Base-by-base conservation (phyloP, 305 asterid genomes). In the Monarda citriodora region DNA sequence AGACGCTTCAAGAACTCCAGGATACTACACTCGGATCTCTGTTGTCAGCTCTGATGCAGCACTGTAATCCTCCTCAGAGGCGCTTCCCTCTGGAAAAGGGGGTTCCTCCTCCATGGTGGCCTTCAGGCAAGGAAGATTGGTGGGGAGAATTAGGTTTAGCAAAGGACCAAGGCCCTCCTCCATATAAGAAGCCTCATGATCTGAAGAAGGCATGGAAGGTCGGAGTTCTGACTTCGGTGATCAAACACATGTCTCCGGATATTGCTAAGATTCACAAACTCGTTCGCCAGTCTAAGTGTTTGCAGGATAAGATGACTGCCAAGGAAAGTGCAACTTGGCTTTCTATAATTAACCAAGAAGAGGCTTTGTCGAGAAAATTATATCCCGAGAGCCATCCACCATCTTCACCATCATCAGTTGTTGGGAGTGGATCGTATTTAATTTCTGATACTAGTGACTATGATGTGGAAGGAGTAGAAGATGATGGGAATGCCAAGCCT, bases 231-330 rank as follows among this genome's bases (percentile, higher is more conserved):
- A 82, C 85, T 0, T 84, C 93, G 0, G 86, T 85, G 49, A 85
- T 85, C 76, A 84, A 79, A 52, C 92, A 84, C 75, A 79, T 84
- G 69, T 84, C 80, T 6, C 91, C 88, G 1, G 79, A 84, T 42
- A 66, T 81, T 56, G 76, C 78, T 63, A 81, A 81, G 79, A 75
- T 84, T 17, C 78, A 82, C 58, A 81, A 75, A 58, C 86, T 81
- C 12, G 88, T 84, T 17, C 68, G 74, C 3, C 92, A 84, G 74
- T 81, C 89, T 1, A 84, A 84, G 49, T 82, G 86, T 65, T 70
- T 84, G 38, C 92, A 84, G 71, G 92, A 84, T 71, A 84, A 81
- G 83, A 84, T 84, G 92, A 84, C 92, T 3, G 89, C 86, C 11
- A 84, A 85, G 72, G 90, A 85, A 69, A 85, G 89, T 41, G 82